Conservation (phyloP, 2,329 filamentous ascomycete genomes). For the Exserohilum rostratum region DNA sequence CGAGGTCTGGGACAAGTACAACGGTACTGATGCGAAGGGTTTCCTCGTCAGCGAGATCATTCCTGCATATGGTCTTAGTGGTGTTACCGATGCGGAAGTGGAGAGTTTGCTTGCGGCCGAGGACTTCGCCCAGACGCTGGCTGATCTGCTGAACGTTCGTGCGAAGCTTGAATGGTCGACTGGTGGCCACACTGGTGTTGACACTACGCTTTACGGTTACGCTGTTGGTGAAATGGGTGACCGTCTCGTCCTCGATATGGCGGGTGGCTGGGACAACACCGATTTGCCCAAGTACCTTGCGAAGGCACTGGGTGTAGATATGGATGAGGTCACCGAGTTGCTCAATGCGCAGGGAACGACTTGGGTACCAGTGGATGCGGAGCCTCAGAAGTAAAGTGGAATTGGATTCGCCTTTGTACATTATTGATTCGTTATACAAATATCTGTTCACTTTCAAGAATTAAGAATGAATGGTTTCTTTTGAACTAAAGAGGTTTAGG, state of each 20-base stretch:
- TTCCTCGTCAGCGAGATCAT: constrained; percentile 35
- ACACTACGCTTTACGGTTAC: constrained; percentile 49
- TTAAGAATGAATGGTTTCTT: too few relatives aligned
- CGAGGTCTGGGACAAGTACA: constrained; percentile 34
- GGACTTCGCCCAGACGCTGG: constrained; percentile 36
- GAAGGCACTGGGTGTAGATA: constrained; percentile 22
- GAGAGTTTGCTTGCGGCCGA: constrained; percentile 32
- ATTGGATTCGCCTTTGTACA: neutral
- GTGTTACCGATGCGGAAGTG: constrained; percentile 31
- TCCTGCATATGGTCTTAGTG: constrained; percentile 39
- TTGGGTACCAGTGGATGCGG: constrained; percentile 17
- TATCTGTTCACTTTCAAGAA: too few relatives aligned
- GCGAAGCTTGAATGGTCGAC: constrained; percentile 47
- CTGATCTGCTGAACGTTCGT: constrained; percentile 26
- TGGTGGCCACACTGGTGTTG: constrained; percentile 47
- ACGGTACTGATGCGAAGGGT: constrained; percentile 37
- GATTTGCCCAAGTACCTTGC: constrained; percentile 29
- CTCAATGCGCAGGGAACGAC: constrained; percentile 19
- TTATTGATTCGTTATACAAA: too few relatives aligned
- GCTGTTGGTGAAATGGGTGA: constrained; percentile 26
- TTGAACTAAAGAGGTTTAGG: too few relatives aligned
- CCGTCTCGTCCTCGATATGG: constrained; percentile 27
- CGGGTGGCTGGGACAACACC: constrained; percentile 33
- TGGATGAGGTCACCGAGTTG: constrained; percentile 27
- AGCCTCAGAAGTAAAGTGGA: neutral